A percentile compares a stretch with the other conserved stretches of the same genome.
Evolutionary conservation across 441 rosid species (phyloP).

Genomic region (Pelargonium citronellum): DNA sequence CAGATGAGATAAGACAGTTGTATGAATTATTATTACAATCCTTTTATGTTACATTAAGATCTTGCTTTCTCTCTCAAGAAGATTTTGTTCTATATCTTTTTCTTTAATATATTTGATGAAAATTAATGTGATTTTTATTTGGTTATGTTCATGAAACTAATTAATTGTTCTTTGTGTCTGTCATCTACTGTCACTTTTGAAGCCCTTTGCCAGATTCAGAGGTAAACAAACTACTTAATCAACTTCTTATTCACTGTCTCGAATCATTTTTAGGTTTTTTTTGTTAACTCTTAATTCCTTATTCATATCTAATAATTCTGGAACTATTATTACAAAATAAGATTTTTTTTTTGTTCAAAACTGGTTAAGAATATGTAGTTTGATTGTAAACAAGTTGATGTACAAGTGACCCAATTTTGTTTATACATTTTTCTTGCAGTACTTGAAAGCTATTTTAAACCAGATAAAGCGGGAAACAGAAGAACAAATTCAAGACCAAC

Average conservation of each 20-base stretch:
- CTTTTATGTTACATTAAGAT: not conserved
- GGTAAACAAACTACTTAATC: not conserved
- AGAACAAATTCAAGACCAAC: not conserved
- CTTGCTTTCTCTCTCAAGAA: not conserved
- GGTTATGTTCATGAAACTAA: slow-evolving; percentile 1
- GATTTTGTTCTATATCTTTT: slow-evolving; percentile 2
- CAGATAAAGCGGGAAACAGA: slow-evolving; percentile 4
- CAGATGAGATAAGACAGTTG: not conserved
- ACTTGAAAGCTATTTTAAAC: not conserved
- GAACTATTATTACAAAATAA: not conserved
- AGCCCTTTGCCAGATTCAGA: slow-evolving; percentile 1
- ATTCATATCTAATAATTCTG: not conserved
- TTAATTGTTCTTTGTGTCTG: not conserved
- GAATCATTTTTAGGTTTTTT: not conserved
- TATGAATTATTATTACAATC: not conserved
- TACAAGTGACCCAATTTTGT: not conserved
- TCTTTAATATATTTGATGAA: not conserved
- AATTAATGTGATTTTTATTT: not conserved
- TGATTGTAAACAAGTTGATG: too few species aligned
- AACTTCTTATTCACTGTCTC: not conserved
- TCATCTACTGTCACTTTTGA: not conserved
- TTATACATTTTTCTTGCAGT: not conserved
- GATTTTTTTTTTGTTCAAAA: too few species aligned
- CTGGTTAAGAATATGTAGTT: too few species aligned
- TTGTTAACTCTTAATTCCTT: not conserved